Evolutionary conservation across 306 rosid genomes (phyloP).

Genomic region (Gynostemma pentaphyllum): DNA sequence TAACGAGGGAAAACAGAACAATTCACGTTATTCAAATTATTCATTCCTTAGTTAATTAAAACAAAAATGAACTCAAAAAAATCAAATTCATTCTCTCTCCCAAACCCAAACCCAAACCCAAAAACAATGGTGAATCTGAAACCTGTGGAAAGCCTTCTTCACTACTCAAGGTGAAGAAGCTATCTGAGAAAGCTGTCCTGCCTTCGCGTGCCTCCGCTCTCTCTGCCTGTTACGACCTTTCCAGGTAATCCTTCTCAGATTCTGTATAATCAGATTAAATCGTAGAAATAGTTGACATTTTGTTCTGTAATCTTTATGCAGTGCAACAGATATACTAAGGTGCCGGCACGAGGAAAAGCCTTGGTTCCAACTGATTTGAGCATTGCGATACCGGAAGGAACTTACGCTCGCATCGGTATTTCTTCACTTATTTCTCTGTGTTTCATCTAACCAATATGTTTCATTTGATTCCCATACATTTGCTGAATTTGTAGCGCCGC

Average conservation of each 20-base stretch:
- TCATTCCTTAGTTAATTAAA: too few species aligned
- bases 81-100: too few species aligned
- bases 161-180: slow-evolving; percentile 51
- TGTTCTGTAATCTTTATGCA: background rate
- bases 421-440: background rate
- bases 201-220: slow-evolving; percentile 67
- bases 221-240: slow-evolving; percentile 85
- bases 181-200: slow-evolving; percentile 54
- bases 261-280: too few species aligned
- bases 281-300: background rate
- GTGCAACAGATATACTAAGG: slow-evolving; percentile 43
- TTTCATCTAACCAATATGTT: background rate
- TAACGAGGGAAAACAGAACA: too few species aligned
- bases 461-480: background rate
- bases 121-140: slow-evolving; percentile 25
- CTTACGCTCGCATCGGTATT: slow-evolving; percentile 70
- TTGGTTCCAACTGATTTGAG: slow-evolving; percentile 67
- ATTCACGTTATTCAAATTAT: too few species aligned
- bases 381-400: slow-evolving; percentile 56
- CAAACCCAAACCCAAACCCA: slow-evolving; percentile 29
- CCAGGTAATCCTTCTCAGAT: slow-evolving; percentile 23
- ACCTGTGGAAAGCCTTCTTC: background rate
- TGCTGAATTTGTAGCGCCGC: slow-evolving; percentile 31
- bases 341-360: slow-evolving; percentile 72
- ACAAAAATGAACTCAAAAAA: too few species aligned